These are phyloP conservation scores for Kodamaea laetipori DNA, from an alignment of 805 yeast species.

Conservation along the genomic window DNA sequence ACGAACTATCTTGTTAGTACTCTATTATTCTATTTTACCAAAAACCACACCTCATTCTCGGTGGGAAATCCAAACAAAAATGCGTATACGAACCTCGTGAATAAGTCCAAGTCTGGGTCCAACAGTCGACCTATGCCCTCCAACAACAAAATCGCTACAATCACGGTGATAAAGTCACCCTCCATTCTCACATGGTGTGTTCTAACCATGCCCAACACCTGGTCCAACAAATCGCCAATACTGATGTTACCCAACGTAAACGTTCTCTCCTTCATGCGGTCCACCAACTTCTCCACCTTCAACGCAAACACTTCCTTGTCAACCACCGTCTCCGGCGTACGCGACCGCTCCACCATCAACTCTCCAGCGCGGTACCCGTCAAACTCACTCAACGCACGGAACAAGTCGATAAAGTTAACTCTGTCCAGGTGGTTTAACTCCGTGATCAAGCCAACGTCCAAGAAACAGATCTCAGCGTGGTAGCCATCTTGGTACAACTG, in stretches of 20 bases:
- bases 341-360: slow-evolving; percentile 89
- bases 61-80: slow-evolving; percentile 44
- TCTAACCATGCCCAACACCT: slow-evolving; percentile 88
- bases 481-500: slow-evolving; percentile 57
- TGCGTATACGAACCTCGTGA: slow-evolving; percentile 87
- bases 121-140: slow-evolving; percentile 96
- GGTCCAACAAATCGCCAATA: slow-evolving; percentile 86
- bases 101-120: slow-evolving; percentile 89
- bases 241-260: slow-evolving; percentile 90
- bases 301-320: slow-evolving; percentile 83
- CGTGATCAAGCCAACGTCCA: slow-evolving; percentile 93
- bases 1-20: slow-evolving; percentile 51
- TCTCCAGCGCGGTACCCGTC: slow-evolving; percentile 96
- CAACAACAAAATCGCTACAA: slow-evolving; percentile 85
- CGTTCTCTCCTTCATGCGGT: slow-evolving; percentile 79
- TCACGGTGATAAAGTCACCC: slow-evolving; percentile 92
- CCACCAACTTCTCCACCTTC: slow-evolving; percentile 82
- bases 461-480: slow-evolving; percentile 82
- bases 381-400: slow-evolving; percentile 84
- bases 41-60: slow-evolving; percentile 25
- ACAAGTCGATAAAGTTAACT: slow-evolving; percentile 83
- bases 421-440: slow-evolving; percentile 79
- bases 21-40: slow-evolving; percentile 7
- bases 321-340: slow-evolving; percentile 91
- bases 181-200: slow-evolving; percentile 96